phyloP scores from a whole-genome alignment of 2,329 filamentous ascomycete species.

The Drechslerella dactyloides region DNA sequence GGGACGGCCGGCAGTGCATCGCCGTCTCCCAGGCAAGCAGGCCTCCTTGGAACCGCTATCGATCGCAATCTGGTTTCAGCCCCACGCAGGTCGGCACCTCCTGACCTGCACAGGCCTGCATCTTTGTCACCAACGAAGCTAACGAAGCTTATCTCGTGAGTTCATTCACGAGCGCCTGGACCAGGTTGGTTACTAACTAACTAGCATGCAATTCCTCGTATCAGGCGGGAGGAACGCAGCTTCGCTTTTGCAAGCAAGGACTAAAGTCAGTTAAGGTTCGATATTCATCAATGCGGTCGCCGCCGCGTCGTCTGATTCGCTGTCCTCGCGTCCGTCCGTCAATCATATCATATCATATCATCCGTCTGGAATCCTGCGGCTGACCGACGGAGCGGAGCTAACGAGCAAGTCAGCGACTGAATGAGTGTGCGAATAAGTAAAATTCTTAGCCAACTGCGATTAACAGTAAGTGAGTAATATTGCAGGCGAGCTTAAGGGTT shows the following conservation, averaged over 20 bases:
- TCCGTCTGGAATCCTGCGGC: constrained; percentile 21
- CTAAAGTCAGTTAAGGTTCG: not conserved
- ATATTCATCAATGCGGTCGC: constrained; percentile 31
- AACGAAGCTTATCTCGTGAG: no score
- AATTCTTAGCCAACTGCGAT: no score
- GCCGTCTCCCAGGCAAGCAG: not conserved
- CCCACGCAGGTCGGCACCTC: not conserved
- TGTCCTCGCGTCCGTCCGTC: constrained; percentile 1
- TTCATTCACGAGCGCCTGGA: no score
- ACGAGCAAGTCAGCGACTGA: not conserved
- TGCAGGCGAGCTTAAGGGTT: not conserved
- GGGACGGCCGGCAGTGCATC: no score
- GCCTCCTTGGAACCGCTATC: constrained; percentile 4
- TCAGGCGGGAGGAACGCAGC: constrained; percentile 43
- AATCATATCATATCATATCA: no score
- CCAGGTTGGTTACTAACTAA: not conserved
- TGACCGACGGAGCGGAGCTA: constrained; percentile 12
- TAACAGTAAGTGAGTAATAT: no score
- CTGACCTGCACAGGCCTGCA: not conserved
- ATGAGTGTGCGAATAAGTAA: no score
- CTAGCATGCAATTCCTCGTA: constrained; percentile 19
- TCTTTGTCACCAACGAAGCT: no score
- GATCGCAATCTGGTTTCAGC: not conserved
- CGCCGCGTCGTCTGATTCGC: constrained; percentile 32
- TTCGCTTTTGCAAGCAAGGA: constrained; percentile 43